Conservation (phyloP, 116 monocot species). For the Cymodocea nodosa region DNA sequence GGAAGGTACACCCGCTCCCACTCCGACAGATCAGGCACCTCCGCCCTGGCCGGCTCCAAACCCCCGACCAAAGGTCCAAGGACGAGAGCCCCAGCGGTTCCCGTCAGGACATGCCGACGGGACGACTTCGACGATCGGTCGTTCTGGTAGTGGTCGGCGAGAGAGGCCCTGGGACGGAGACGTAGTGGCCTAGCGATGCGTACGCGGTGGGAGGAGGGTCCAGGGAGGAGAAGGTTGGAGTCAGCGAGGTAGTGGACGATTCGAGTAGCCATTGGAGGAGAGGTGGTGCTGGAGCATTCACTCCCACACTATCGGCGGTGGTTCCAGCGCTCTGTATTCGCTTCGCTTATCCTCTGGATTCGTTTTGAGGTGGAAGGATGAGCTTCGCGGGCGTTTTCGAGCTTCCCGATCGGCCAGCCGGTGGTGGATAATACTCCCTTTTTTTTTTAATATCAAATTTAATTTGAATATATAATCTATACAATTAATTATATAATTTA, state of each 20-base stretch:
- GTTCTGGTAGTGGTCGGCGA: not conserved
- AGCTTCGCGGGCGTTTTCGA: constrained; percentile 13
- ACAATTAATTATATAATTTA: no score
- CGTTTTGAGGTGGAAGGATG: not conserved
- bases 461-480: no score
- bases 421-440: no score
- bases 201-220: constrained; percentile 7
- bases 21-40: constrained; percentile 60
- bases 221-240: constrained; percentile 23
- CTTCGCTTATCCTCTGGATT: constrained; percentile 2
- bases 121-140: constrained; percentile 7
- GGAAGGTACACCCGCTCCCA: constrained; percentile 94
- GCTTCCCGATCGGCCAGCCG: not conserved
- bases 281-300: not conserved
- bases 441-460: no score
- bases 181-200: constrained; percentile 8
- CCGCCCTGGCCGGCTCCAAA: constrained; percentile 28
- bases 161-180: constrained; percentile 18
- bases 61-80: constrained; percentile 12
- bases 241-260: constrained; percentile 21
- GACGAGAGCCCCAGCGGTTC: constrained; percentile 38
- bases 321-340: not conserved
- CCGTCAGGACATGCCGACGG: constrained; percentile 45
- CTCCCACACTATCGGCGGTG: not conserved
- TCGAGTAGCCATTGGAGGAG: constrained; percentile 35